Base-by-base conservation (phyloP, 139 green algal species). In the Edaphochlamys debaryana region DNA sequence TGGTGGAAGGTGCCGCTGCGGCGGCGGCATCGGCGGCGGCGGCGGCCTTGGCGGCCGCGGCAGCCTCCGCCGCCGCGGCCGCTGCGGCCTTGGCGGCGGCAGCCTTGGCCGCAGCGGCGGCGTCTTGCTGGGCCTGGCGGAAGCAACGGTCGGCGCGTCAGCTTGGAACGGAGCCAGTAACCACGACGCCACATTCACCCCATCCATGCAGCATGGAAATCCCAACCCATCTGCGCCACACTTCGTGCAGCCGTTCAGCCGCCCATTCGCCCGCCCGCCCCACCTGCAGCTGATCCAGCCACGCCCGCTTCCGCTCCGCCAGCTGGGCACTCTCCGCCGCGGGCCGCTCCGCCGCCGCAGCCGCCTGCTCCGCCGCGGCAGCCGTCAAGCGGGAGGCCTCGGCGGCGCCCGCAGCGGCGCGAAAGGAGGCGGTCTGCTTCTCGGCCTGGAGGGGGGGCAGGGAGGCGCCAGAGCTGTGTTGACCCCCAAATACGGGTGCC, bases 261-360 rank as follows among this genome's bases (percentile, higher is more conserved):
- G n/a, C n/a, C n/a, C n/a, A n/a, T n/a, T n/a, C 30, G 30, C 60
- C 60, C 30, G 29, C 5, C 6, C 30, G 6, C 60, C 64, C 36
- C 36, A 70, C 64, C 64, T 81, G 75, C 60, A 81, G 40, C 5
- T 32, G 40, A 2, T 42, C 75, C 60, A 81, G 60, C 75, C 75
- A 81, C 9, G 73, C 73, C 38, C 29, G 27, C 56, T 69, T 32
- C 13, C 73, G 34, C 30, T 22, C 56, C 37, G 22, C 29, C 32
- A 23, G 32, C 32, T 7, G 36, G 19, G 30, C 56, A n/a, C 0
- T 34, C 36, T 41, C 25, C 52, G 52, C 72, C 37, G 27, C 70
- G 3, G 15, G 13, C 30, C 11, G 19, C 70, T 5, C 42, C 48
- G 7, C 22, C 0, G 70, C 25, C 69, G 27, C 9, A 17, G 70